Conservation (phyloP, 2,329 filamentous ascomycete genomes). For the Thermoascus crustaceus region DNA sequence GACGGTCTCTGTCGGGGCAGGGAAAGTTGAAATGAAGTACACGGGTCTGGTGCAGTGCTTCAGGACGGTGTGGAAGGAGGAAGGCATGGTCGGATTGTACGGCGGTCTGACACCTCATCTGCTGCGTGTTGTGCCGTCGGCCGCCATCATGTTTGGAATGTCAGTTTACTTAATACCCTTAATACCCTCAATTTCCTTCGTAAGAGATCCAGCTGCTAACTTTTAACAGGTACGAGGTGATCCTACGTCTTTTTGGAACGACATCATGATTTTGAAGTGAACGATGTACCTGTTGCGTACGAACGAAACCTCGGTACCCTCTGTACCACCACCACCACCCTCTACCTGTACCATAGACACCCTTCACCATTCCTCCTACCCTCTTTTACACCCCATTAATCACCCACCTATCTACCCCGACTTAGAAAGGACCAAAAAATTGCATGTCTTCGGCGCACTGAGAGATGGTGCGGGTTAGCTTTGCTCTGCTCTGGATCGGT, state of each 20-base stretch:
- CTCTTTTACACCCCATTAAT: no score
- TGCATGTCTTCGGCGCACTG: no score
- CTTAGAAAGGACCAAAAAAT: no score
- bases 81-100: constrained; percentile 78
- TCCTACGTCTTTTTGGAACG: constrained; percentile 26
- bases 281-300: no score
- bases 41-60: constrained; percentile 85
- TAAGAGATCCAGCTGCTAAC: constrained; percentile 20
- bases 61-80: constrained; percentile 76
- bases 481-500: no score
- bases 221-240: constrained; percentile 26
- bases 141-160: constrained; percentile 95
- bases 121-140: constrained; percentile 81
- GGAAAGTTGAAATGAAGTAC: constrained; percentile 65
- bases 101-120: constrained; percentile 88
- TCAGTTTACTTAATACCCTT: constrained; percentile 33
- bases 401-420: no score
- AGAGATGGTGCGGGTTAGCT: no score
- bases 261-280: constrained; percentile 22
- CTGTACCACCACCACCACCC: no score
- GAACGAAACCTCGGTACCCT: no score
- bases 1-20: constrained; percentile 63
- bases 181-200: constrained; percentile 4
- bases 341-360: no score
- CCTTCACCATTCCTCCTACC: no score